Conservation (phyloP, 106 monocot species). For the Platanthera zijinensis region DNA sequence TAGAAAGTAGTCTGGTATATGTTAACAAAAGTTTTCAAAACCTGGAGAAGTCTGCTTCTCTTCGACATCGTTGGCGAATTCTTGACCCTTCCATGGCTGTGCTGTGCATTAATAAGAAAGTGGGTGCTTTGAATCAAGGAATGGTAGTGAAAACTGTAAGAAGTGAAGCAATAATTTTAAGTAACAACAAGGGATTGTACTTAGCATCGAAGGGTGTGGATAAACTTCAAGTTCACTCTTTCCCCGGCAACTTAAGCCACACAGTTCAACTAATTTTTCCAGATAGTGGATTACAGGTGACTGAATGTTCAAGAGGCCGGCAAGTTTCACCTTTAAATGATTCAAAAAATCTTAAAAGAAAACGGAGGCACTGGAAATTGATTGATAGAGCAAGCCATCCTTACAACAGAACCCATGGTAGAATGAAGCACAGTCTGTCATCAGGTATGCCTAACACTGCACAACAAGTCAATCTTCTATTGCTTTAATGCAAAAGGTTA, state of each 20-base stretch:
- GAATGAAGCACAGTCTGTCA: background rate
- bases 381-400: background rate
- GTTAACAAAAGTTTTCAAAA: conserved; percentile 24
- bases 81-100: conserved; percentile 83
- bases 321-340: background rate
- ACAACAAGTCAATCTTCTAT: background rate
- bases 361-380: background rate
- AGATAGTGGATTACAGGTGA: conserved; percentile 7
- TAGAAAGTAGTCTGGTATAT: conserved; percentile 28
- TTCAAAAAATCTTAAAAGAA: conserved; percentile 9
- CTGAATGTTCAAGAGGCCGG: background rate
- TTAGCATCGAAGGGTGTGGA: conserved; percentile 1
- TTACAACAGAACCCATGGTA: background rate
- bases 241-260: background rate
- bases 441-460: background rate
- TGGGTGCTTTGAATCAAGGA: conserved; percentile 38
- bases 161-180: conserved; percentile 31
- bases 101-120: conserved; percentile 48
- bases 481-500: background rate
- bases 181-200: background rate
- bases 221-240: conserved; percentile 3
- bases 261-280: conserved; percentile 13
- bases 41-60: conserved; percentile 14
- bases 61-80: conserved; percentile 45
- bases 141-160: conserved; percentile 37